phyloP scores from a whole-genome alignment of 2,329 filamentous ascomycete species.

The Diplodia scrobiculata region DNA sequence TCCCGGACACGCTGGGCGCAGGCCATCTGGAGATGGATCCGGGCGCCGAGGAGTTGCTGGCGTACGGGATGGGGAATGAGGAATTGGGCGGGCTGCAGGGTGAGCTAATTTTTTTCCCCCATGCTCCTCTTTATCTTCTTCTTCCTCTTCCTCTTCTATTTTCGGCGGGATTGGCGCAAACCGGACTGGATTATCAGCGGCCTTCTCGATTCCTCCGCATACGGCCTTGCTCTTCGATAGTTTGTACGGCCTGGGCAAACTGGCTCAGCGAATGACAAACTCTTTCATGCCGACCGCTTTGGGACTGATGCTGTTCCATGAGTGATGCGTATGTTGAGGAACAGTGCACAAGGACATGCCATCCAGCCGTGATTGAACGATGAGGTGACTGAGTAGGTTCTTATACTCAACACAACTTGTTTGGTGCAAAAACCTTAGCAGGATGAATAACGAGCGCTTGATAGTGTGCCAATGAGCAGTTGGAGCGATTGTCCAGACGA shows the following conservation, averaged over 20 bases:
- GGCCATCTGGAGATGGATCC: constrained; percentile 28
- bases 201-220: not conserved
- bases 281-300: not conserved
- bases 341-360: not conserved
- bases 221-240: not conserved
- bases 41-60: too few relatives aligned
- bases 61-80: not conserved
- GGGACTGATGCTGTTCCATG: not conserved
- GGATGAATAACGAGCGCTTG: too few relatives aligned
- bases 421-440: not conserved
- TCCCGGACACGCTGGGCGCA: constrained; percentile 27
- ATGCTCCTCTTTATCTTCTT: too few relatives aligned
- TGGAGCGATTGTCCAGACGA: not conserved
- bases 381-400: not conserved
- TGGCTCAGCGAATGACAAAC: not conserved
- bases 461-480: not conserved
- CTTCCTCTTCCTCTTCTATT: too few relatives aligned
- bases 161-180: not conserved
- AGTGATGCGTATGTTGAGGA: not conserved
- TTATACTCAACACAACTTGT: not conserved
- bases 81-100: not conserved
- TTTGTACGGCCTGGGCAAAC: not conserved
- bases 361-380: not conserved
- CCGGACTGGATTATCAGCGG: not conserved
- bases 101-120: not conserved